phyloP scores from a whole-genome alignment of 1,284 basidiomycete species.

The Sporisorium scitamineum region DNA sequence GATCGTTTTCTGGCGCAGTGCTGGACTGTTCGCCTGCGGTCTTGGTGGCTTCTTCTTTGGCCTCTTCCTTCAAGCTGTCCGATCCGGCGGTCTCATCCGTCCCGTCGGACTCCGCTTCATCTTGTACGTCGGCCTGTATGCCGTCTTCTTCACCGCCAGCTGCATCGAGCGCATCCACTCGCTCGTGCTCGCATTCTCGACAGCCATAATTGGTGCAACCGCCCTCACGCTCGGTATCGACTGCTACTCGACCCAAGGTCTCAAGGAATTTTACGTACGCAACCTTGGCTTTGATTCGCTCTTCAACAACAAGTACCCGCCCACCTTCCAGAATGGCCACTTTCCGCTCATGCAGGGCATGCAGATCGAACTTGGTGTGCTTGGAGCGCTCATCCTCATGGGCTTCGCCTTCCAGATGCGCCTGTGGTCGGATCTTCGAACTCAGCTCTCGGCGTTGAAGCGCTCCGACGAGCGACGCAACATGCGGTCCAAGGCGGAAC shows the following conservation, averaged over 20 bases:
- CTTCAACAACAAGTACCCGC: constrained; percentile 72
- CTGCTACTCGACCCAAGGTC: constrained; percentile 77
- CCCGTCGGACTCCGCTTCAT: constrained; percentile 85
- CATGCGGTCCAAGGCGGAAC: constrained; percentile 79
- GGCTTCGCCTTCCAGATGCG: constrained; percentile 90
- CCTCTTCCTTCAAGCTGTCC: constrained; percentile 87
- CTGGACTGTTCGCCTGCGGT: constrained; percentile 41
- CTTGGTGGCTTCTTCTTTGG: constrained; percentile 89
- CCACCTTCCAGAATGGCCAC: constrained; percentile 63
- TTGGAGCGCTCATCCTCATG: constrained; percentile 76
- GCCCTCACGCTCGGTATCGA: constrained; percentile 91
- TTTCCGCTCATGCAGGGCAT: constrained; percentile 89
- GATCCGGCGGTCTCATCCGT: constrained; percentile 82
- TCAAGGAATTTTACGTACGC: constrained; percentile 96
- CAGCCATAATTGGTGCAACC: constrained; percentile 89
- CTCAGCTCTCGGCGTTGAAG: constrained; percentile 81
- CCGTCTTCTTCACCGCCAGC: constrained; percentile 40
- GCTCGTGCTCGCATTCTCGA: constrained; percentile 73
- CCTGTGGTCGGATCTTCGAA: constrained; percentile 75
- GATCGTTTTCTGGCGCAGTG: constrained; percentile 53
- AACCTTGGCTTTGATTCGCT: constrained; percentile 85
- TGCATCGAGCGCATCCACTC: constrained; percentile 54
- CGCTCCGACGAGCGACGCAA: constrained; percentile 81
- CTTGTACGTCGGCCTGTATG: constrained; percentile 78
- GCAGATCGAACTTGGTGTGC: constrained; percentile 91